Evolutionary conservation across 306 rosid genomes (phyloP).

Genomic region (Castanea crenata): DNA sequence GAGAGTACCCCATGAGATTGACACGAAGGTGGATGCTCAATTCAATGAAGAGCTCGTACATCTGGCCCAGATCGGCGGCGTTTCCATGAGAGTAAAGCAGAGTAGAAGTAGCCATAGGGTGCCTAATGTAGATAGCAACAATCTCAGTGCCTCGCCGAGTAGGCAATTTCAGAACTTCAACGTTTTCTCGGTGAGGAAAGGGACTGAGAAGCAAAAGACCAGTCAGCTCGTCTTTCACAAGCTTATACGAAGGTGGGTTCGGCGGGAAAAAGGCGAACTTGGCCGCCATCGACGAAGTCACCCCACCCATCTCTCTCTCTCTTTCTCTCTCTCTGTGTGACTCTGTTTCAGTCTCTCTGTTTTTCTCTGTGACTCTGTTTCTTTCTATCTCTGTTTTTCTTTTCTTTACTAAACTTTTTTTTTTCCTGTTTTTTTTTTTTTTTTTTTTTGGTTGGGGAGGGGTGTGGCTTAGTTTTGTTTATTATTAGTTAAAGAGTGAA

Average conservation of each 20-base stretch:
- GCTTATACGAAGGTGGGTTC: constrained; percentile 75
- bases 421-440: no score
- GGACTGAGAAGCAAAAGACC: constrained; percentile 75
- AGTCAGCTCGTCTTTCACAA: constrained; percentile 56
- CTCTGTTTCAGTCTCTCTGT: background rate
- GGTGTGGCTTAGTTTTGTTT: no score
- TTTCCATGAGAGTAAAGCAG: constrained; percentile 91
- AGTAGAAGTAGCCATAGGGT: constrained; percentile 88
- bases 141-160: constrained; percentile 82
- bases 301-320: constrained; percentile 72
- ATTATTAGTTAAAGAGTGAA: background rate
- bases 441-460: background rate
- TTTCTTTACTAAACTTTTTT: background rate
- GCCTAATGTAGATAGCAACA: constrained; percentile 75
- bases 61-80: constrained; percentile 99
- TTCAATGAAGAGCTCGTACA: constrained; percentile 90
- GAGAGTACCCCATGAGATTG: constrained; percentile 80
- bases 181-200: constrained; percentile 87
- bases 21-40: constrained; percentile 83
- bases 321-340: background rate
- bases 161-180: constrained; percentile 68
- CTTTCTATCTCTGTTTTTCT: background rate
- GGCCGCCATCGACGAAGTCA: constrained; percentile 97
- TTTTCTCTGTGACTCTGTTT: background rate
- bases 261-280: constrained; percentile 96